These are phyloP conservation scores for Ilex asprella DNA, from an alignment of 257 asterid species.

Conservation along the genomic window DNA sequence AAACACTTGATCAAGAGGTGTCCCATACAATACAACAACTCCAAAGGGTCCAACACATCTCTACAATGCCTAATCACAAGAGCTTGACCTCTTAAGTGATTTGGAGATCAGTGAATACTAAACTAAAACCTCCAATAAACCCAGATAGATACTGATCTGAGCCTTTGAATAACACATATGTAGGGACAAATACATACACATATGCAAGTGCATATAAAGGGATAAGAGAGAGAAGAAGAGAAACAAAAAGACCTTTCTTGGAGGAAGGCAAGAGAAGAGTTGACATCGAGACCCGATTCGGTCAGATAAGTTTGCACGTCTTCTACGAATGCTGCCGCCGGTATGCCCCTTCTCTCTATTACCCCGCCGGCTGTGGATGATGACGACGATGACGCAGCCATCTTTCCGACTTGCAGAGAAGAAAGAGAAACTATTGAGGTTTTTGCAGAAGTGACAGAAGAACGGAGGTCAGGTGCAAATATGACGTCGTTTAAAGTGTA, in stretches of 20 bases:
- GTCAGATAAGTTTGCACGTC: constrained; percentile 79
- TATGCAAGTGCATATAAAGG: background rate
- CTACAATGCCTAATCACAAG: too few species aligned
- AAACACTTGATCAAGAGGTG: too few species aligned
- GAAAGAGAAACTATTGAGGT: constrained; percentile 1
- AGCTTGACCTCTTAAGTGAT: too few species aligned
- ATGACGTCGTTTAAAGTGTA: too few species aligned
- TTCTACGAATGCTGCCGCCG: constrained; percentile 85
- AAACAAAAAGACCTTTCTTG: constrained; percentile 63
- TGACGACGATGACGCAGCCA: constrained; percentile 23
- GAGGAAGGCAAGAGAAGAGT: constrained; percentile 77
- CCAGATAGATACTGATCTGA: background rate
- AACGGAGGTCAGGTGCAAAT: background rate
- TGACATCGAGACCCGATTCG: constrained; percentile 65
- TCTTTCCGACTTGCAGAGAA: too few species aligned
- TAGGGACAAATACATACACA: background rate
- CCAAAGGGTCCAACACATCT: too few species aligned
- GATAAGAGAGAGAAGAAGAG: background rate
- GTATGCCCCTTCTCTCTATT: constrained; percentile 81
- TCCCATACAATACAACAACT: too few species aligned
- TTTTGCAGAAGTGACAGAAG: background rate
- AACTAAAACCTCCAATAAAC: background rate
- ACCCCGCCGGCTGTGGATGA: constrained; percentile 5
- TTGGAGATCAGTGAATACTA: too few species aligned
- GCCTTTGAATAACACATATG: background rate